phyloP scores from a whole-genome alignment of 2,329 filamentous ascomycete genomes.

The Fusarium falciforme region DNA sequence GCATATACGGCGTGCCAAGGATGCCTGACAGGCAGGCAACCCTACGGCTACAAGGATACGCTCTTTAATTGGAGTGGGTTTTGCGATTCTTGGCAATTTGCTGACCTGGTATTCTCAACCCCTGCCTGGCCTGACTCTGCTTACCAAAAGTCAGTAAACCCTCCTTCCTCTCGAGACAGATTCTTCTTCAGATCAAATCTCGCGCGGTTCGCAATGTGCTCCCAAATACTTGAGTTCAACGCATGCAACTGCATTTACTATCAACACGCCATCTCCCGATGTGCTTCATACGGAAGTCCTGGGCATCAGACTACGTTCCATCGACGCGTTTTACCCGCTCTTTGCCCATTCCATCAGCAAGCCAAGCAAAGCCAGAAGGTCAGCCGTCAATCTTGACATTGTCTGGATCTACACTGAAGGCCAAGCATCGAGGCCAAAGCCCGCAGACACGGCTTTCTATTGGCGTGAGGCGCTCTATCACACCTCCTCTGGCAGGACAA shows the following conservation, averaged over 20 bases:
- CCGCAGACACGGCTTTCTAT: too few relatives aligned
- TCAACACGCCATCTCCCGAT: slow-evolving; percentile 84
- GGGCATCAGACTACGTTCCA: slow-evolving; percentile 75
- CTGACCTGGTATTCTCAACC: slow-evolving; percentile 58
- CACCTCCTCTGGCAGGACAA: too few relatives aligned
- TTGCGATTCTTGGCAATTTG: background rate
- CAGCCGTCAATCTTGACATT: too few relatives aligned
- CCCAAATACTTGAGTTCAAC: slow-evolving; percentile 64
- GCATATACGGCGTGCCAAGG: background rate
- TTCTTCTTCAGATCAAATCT: background rate
- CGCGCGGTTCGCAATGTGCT: background rate
- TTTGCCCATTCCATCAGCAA: slow-evolving; percentile 82
- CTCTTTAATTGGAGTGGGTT: background rate
- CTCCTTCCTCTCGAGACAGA: background rate
- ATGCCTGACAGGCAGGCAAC: background rate
- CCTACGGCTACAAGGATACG: background rate
- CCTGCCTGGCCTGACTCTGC: background rate
- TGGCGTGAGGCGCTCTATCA: too few relatives aligned
- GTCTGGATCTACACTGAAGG: too few relatives aligned
- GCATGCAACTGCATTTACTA: slow-evolving; percentile 89
- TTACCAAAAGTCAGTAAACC: background rate
- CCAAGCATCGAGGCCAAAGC: too few relatives aligned
- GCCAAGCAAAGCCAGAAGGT: background rate
- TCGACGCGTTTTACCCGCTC: slow-evolving; percentile 59
- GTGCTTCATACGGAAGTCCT: slow-evolving; percentile 75